Evolutionary conservation across 495 filamentous ascomycete species (phyloP).

Genomic region (Cudoniella acicularis): DNA sequence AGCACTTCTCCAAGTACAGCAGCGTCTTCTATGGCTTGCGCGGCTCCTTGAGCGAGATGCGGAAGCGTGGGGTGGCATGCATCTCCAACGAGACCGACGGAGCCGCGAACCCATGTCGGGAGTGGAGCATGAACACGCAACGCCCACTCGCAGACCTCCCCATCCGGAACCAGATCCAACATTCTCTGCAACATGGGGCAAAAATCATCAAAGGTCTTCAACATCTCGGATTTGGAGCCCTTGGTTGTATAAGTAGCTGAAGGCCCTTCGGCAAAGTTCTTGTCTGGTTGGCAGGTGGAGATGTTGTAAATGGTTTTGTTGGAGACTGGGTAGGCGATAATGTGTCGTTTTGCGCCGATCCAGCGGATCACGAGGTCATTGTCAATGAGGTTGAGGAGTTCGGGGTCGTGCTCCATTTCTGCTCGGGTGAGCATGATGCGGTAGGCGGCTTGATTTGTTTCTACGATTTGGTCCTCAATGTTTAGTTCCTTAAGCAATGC

Average conservation of each 20-base stretch:
- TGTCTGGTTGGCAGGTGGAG: conserved; percentile 70
- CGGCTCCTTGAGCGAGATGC: conserved; percentile 68
- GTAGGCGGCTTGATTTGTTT: conserved; percentile 79
- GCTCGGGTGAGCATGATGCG: conserved; percentile 73
- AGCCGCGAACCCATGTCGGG: conserved; percentile 64
- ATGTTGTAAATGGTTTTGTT: conserved; percentile 77
- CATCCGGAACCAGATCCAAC: conserved; percentile 74
- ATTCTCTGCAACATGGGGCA: conserved; percentile 68
- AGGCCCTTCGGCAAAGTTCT: conserved; percentile 66
- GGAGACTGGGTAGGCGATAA: conserved; percentile 78
- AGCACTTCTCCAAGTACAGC: conserved; percentile 68
- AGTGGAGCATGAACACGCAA: conserved; percentile 66
- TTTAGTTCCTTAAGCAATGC: conserved; percentile 56
- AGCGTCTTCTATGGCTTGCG: conserved; percentile 81
- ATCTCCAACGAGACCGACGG: conserved; percentile 70
- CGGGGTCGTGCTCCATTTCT: conserved; percentile 60
- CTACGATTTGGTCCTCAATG: conserved; percentile 54
- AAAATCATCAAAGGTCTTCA: conserved; percentile 65
- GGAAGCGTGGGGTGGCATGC: conserved; percentile 78
- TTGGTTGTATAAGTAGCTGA: conserved; percentile 74
- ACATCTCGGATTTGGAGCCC: conserved; percentile 64
- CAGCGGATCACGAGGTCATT: conserved; percentile 67
- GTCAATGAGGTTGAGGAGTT: conserved; percentile 64
- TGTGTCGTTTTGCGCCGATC: conserved; percentile 75
- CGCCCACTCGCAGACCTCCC: conserved; percentile 80